A percentile compares a stretch with the other conserved stretches of the same genome.
phyloP scores from a whole-genome alignment of 2,329 filamentous ascomycete species.

The Uncinocarpus reesii region DNA sequence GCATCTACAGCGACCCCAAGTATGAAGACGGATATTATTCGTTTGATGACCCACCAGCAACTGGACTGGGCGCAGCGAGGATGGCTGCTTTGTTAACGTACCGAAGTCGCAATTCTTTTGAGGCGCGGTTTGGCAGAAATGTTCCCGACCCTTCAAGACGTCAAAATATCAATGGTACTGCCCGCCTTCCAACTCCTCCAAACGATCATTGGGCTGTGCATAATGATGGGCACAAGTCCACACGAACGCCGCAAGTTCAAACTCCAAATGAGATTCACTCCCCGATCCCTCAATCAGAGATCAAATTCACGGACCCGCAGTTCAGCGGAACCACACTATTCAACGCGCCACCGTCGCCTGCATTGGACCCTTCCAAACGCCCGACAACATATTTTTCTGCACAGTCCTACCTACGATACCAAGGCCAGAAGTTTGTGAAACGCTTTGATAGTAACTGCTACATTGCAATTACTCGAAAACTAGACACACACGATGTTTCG shows the following conservation, averaged over 20 bases:
- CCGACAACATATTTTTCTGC: conserved; percentile 91
- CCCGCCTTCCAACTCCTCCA: conserved; percentile 50
- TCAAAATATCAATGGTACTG: conserved; percentile 67
- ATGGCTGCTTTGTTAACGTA: conserved; percentile 97
- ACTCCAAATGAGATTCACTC: conserved; percentile 18
- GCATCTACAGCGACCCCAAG: conserved; percentile 94
- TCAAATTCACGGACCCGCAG: conserved; percentile 52
- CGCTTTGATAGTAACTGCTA: conserved; percentile 98
- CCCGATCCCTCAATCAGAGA: conserved; percentile 19
- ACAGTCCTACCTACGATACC: conserved; percentile 93
- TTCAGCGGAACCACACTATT: conserved; percentile 56
- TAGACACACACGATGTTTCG: conserved; percentile 93
- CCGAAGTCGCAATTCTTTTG: conserved; percentile 91
- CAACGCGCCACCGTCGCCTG: conserved; percentile 34
- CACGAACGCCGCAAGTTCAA: conserved; percentile 31
- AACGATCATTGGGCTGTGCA: conserved; percentile 70
- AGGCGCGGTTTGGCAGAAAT: conserved; percentile 87
- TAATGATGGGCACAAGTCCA: conserved; percentile 66
- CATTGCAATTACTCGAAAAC: conserved; percentile 94
- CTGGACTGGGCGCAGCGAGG: conserved; percentile 82
- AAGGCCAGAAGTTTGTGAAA: conserved; percentile 91
- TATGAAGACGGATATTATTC: conserved; percentile 95
- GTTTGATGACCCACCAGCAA: conserved; percentile 73
- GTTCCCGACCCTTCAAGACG: conserved; percentile 73
- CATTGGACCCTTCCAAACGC: conserved; percentile 22